Conservation (phyloP, 768 basidiomycete genomes). For the Tylopilus intermedius region DNA sequence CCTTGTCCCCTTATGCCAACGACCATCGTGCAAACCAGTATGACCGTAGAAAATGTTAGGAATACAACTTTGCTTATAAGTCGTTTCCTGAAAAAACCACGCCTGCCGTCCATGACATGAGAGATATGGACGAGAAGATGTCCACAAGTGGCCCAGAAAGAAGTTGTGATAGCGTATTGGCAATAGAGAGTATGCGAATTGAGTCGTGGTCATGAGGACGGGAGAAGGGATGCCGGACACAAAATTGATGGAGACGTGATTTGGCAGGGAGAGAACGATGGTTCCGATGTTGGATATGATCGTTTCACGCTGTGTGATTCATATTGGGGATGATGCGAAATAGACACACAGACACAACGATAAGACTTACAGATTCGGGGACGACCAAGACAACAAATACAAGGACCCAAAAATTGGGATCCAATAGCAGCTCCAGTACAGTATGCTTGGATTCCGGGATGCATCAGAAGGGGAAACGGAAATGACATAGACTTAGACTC, state of each 20-base stretch:
- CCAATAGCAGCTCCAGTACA: conserved; percentile 44
- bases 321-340: background rate
- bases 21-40: conserved; percentile 51
- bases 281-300: conserved; percentile 79
- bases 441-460: conserved; percentile 17
- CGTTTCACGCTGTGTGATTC: conserved; percentile 59
- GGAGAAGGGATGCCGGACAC: conserved; percentile 11
- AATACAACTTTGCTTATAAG: conserved; percentile 60
- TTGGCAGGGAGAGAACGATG: conserved; percentile 61
- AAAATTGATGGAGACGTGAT: conserved; percentile 12
- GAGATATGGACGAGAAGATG: conserved; percentile 59
- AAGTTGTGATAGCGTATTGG: conserved; percentile 70
- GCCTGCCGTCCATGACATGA: conserved; percentile 30
- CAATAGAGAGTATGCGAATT: conserved; percentile 65
- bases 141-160: conserved; percentile 68
- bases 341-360: background rate
- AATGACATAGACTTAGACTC: conserved; percentile 19
- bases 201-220: conserved; percentile 45
- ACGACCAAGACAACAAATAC: conserved; percentile 43
- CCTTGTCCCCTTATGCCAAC: conserved; percentile 31
- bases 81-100: conserved; percentile 39
- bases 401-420: conserved; percentile 65
- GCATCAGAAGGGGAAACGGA: conserved; percentile 21
- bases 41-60: conserved; percentile 42
- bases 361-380: conserved; percentile 62